Evolutionary conservation across 257 asterid species (phyloP).

Genomic region (Solanum pinnatisectum): DNA sequence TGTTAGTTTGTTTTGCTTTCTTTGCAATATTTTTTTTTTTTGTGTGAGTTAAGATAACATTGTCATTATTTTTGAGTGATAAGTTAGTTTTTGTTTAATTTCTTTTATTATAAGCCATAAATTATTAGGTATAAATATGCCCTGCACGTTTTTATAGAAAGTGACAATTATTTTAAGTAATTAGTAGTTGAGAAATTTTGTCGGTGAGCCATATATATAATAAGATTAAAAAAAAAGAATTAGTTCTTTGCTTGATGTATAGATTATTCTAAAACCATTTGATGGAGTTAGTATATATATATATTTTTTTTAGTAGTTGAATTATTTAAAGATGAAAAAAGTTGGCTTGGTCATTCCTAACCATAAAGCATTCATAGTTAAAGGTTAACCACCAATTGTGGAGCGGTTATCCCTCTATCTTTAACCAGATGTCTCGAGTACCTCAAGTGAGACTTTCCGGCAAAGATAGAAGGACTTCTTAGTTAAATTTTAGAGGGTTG

Average conservation of each 20-base stretch:
- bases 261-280: background rate
- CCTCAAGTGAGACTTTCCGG: background rate
- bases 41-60: conserved; percentile 10
- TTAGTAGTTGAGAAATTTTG: conserved; percentile 11
- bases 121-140: background rate
- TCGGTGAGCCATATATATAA: conserved; percentile 18
- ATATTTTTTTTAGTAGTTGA: background rate
- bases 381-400: background rate
- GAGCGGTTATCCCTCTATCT: background rate
- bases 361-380: background rate
- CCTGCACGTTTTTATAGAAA: background rate
- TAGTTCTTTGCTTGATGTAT: background rate
- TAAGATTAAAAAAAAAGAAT: background rate
- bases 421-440: background rate
- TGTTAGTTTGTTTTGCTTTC: background rate
- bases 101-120: background rate
- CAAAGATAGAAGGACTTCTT: background rate
- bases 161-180: background rate
- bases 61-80: conserved; percentile 3
- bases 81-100: background rate
- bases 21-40: background rate
- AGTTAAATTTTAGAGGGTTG: background rate
- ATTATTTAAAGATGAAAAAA: too few relatives aligned
- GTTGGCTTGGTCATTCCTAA: background rate
- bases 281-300: background rate